phyloP scores from a whole-genome alignment of 345 rosid species.

The Arabis hirsuta region DNA sequence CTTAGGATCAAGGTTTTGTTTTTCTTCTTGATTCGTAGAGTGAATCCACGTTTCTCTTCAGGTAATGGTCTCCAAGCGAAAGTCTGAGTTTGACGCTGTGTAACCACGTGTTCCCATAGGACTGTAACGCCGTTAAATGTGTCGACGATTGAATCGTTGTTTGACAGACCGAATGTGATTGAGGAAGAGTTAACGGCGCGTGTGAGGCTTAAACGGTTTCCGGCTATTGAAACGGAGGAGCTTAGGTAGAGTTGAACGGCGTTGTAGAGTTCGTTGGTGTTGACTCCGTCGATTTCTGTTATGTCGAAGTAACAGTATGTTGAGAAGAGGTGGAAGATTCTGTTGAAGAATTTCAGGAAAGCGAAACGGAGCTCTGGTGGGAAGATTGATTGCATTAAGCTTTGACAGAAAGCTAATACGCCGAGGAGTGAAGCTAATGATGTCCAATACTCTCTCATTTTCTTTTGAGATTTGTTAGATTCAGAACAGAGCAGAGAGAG shows the following conservation, averaged over 20 bases:
- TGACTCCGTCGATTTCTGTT: conserved; percentile 93
- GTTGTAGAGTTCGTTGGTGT: conserved; percentile 98
- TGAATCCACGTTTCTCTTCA: conserved; percentile 95
- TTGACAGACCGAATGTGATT: conserved; percentile 83
- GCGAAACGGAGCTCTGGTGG: conserved; percentile 92
- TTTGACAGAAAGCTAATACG: conserved; percentile 83
- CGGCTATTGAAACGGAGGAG: conserved; percentile 70
- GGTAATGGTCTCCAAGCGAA: conserved; percentile 93
- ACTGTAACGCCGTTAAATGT: conserved; percentile 60
- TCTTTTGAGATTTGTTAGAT: neutral
- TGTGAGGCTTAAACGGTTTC: conserved; percentile 83
- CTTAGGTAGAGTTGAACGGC: conserved; percentile 97
- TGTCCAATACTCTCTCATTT: conserved; percentile 84
- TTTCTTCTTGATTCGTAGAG: conserved; percentile 69
- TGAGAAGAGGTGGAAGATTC: conserved; percentile 60
- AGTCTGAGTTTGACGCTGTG: conserved; percentile 73
- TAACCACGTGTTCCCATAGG: conserved; percentile 92
- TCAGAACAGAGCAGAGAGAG: neutral
- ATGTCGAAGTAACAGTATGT: conserved; percentile 86
- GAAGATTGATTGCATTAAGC: conserved; percentile 66
- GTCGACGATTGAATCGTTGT: conserved; percentile 80
- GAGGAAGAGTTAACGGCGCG: conserved; percentile 87
- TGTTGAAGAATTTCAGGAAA: conserved; percentile 57
- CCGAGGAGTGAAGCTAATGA: conserved; percentile 81
- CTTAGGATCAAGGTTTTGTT: conserved; percentile 63